Base-by-base conservation (phyloP, 164 flowering plant genomes). In the Nelumbo lutea region DNA sequence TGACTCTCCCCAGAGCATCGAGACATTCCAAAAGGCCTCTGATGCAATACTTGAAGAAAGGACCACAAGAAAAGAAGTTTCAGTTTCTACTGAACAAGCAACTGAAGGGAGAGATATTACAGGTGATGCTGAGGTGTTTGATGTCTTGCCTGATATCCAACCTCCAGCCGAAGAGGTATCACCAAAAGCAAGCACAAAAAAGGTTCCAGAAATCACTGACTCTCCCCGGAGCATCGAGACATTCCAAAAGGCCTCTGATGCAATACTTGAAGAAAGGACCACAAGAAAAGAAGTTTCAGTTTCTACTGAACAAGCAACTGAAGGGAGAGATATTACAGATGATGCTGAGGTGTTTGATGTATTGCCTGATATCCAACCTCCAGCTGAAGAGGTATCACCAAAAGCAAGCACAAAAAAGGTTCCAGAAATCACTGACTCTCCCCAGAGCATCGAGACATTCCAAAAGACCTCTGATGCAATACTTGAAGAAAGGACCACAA, bases 401-500 rank as follows among this genome's bases (percentile, higher is more conserved):
- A 72, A 69, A 65, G 76, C 57, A 76, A 68, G 61, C 53, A 43
- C 39, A 52, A 10, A 42, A 27, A 64, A 11, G 43, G 45, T 50
- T 62, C 63, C 5, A 44, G 72, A 60, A 64, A 66, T 48, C 62
- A 58, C 27, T 13, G 70, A 65, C 61, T 61, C 40, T 59, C 64
- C 48, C 65, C 72, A 46, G 10, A 70, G 67, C 39, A 59, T 40
- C 59, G 67, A 75, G 45, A 70, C 60, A 58, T 13, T 42, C 10
- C 70, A 73, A 15, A 57, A 76, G 60, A n/a, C 11, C 60, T 64
- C 69, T 50, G 15, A n/a, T 65, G 65, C 14, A 39, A 58, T 50
- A 60, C 27, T 60, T 61, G 75, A 74, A 46, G 69, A 70, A 65
- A 62, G 68, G 64, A 72, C 13, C 52, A 44, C 74, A 42, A 64